phyloP scores from a whole-genome alignment of 2,329 filamentous ascomycete genomes.

The Huntiella savannae region DNA sequence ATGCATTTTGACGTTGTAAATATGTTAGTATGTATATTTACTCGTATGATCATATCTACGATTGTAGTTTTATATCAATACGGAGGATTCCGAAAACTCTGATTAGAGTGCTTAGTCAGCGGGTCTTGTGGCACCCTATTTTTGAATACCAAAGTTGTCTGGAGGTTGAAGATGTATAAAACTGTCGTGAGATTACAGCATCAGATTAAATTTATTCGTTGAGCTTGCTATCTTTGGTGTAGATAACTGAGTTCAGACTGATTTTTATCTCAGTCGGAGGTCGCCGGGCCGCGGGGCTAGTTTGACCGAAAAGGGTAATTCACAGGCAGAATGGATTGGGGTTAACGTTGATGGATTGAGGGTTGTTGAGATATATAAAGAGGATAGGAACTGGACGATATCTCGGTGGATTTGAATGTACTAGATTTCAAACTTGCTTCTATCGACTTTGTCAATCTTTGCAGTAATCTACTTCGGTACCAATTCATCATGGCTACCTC shows the following conservation, averaged over 20 bases:
- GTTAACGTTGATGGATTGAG: not conserved
- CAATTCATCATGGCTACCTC: not conserved
- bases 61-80: not conserved
- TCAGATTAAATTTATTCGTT: not conserved
- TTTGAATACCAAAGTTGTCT: too few species aligned
- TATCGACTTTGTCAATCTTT: too few species aligned
- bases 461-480: not conserved
- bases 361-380: not conserved
- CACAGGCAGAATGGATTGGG: not conserved
- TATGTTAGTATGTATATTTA: not conserved
- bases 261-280: conserved; percentile 5
- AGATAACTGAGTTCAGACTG: too few species aligned
- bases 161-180: too few species aligned
- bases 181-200: too few species aligned
- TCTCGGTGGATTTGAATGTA: too few species aligned
- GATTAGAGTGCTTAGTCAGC: conserved; percentile 11
- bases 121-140: not conserved
- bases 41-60: not conserved
- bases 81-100: conserved; percentile 2
- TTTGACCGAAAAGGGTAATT: not conserved
- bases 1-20: conserved; percentile 25
- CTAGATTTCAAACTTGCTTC: too few species aligned
- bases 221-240: not conserved
- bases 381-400: too few species aligned
- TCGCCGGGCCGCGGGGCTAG: conserved; percentile 11